Evolutionary conservation across 2,329 filamentous ascomycete genomes (phyloP), one percentile per base, ranked within the genome.

Genomic region (Ophiostoma pallidulum): DNA sequence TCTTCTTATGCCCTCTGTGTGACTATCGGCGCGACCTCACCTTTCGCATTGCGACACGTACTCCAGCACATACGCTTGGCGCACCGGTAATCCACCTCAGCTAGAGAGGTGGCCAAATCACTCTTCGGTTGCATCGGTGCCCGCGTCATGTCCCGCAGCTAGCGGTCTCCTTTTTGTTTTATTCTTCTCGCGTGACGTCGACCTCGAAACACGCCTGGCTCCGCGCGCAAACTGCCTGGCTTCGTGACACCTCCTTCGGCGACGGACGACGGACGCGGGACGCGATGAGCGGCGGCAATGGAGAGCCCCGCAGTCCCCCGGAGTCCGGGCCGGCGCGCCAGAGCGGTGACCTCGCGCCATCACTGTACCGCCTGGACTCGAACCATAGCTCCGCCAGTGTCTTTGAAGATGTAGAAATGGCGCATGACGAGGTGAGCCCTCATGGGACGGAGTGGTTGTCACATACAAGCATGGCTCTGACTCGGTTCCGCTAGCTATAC

Each of bases 341-440:
- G 26, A 41, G 46, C 9, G 32, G 41, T 19, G 38, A 16, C 33
- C 16, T 22, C 2, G 36, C 44, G 12, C 38, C 26, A 10, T 40
- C 38, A 3, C 61, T 86, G 53, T 86, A 87, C 64, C 72, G 82
- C 46, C 72, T 83, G 47, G 73, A 73, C 55, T 84, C 82, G 44
- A 86, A 86, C 59, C 72, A 80, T 58, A 88, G 84, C 67, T 80
- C 75, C 65, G 73, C 82, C 31, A 94, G 87, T 66, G 82, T 96
- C 57, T 83, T 95, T 57, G 88, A 88, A 56, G 88, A 95, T 65
- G 90, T 97, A n/a, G 91, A 96, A 64, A 97, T 98, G 92, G 91
- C 92, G 18, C 88, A 94, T 44, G 87, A 95, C 63, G 91, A 97
- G 77, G 86, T 92, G 61, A 45, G 66, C 29, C n/a, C n/a, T 49